Conservation (phyloP, 805 yeast genomes). For the Candida quercuum region DNA sequence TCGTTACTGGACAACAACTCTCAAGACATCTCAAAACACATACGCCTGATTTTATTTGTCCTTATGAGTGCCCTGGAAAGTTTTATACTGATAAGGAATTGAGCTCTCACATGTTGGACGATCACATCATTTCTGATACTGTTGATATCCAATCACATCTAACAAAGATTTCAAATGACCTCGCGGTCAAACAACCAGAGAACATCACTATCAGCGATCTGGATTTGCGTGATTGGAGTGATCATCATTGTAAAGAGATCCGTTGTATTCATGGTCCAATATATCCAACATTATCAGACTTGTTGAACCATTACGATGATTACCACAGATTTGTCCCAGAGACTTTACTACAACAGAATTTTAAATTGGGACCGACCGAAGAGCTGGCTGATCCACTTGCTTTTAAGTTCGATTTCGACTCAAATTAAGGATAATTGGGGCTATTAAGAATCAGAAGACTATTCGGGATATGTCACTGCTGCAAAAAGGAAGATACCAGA, state of each 20-base stretch:
- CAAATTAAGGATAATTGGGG: no score
- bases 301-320: not conserved
- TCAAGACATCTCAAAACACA: constrained; percentile 56
- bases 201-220: not conserved
- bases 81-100: not conserved
- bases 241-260: not conserved
- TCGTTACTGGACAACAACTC: constrained; percentile 50
- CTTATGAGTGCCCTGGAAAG: not conserved
- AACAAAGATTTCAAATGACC: not conserved
- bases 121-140: not conserved
- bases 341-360: not conserved
- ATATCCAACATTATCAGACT: not conserved
- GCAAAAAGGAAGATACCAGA: no score
- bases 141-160: not conserved
- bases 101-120: not conserved
- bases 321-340: not conserved
- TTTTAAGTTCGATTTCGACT: no score
- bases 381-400: no score
- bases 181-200: not conserved
- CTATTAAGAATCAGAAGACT: no score
- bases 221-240: not conserved
- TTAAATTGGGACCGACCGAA: not conserved
- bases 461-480: no score
- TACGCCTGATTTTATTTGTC: not conserved
- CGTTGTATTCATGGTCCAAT: not conserved